phyloP scores from a whole-genome alignment of 345 rosid species.

The Salix arbutifolia region DNA sequence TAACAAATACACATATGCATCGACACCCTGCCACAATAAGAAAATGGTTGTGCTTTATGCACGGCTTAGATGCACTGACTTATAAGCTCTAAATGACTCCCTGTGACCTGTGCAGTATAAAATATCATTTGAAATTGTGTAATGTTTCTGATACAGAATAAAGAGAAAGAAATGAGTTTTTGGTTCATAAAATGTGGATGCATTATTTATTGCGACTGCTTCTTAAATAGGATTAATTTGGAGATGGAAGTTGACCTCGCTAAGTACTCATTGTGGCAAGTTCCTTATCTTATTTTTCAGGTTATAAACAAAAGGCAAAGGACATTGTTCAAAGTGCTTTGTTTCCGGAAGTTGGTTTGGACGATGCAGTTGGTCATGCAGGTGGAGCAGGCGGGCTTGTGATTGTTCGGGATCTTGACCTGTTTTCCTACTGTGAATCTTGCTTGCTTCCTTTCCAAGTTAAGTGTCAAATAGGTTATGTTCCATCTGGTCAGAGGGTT shows the following conservation, averaged over 20 bases:
- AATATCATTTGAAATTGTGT: neutral
- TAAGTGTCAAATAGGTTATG: slow-evolving; percentile 81
- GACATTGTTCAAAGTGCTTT: slow-evolving; percentile 81
- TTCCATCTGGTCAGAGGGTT: slow-evolving; percentile 73
- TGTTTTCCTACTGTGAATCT: slow-evolving; percentile 83
- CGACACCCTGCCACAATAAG: neutral
- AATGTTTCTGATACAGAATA: neutral
- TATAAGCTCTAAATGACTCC: neutral
- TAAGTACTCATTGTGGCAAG: neutral
- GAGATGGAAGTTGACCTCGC: neutral
- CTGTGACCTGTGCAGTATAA: neutral
- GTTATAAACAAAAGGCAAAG: slow-evolving; percentile 66
- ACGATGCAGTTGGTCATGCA: slow-evolving; percentile 63
- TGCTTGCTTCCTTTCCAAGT: slow-evolving; percentile 93
- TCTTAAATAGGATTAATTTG: neutral
- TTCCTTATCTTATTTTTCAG: slow-evolving; percentile 32
- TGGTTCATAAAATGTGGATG: neutral
- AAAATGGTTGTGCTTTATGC: neutral
- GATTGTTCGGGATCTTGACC: slow-evolving; percentile 77
- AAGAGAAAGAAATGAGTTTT: neutral
- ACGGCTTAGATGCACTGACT: neutral
- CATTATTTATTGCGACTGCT: neutral
- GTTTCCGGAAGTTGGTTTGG: slow-evolving; percentile 86
- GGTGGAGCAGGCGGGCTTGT: slow-evolving; percentile 94
- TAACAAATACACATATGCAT: too few relatives aligned